Conservation (phyloP, 805 yeast genomes). For the Candida oleophila region DNA sequence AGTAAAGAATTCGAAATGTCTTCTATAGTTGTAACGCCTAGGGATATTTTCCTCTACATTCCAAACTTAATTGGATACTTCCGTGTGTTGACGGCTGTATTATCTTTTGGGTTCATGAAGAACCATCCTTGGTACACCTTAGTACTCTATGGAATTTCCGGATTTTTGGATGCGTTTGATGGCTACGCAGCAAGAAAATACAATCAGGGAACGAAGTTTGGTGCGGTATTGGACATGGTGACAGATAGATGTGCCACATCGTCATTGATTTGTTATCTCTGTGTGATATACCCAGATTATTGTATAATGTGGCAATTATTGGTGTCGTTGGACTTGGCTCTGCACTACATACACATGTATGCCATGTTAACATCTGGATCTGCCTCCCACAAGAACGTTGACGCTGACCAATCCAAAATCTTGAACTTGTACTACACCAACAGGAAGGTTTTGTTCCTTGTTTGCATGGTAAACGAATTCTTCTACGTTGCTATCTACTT, state of each 20-base stretch:
- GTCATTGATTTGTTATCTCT: slow-evolving; percentile 82
- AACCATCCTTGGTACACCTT: slow-evolving; percentile 80
- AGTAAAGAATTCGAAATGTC: no score
- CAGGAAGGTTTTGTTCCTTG: slow-evolving; percentile 76
- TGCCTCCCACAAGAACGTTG: slow-evolving; percentile 79
- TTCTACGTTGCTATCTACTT: slow-evolving; percentile 89
- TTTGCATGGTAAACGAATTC: slow-evolving; percentile 91
- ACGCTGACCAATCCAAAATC: slow-evolving; percentile 65
- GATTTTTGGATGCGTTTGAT: slow-evolving; percentile 92
- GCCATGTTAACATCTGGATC: slow-evolving; percentile 83
- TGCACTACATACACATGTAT: slow-evolving; percentile 98
- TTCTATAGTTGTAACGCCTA: neutral
- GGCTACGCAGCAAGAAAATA: slow-evolving; percentile 91
- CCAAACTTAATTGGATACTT: slow-evolving; percentile 92
- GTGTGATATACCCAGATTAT: slow-evolving; percentile 74
- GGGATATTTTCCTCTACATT: slow-evolving; percentile 69
- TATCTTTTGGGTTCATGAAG: slow-evolving; percentile 80
- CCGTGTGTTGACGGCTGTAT: slow-evolving; percentile 76
- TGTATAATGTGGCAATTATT: slow-evolving; percentile 76
- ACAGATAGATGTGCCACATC: slow-evolving; percentile 97
- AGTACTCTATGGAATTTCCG: slow-evolving; percentile 77
- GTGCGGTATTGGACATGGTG: slow-evolving; percentile 98
- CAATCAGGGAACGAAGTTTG: slow-evolving; percentile 87
- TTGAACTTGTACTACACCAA: slow-evolving; percentile 85
- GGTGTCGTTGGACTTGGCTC: slow-evolving; percentile 81